These are phyloP conservation scores for Leccinum aurantiacum DNA, from an alignment of 768 basidiomycete species.

Conservation along the genomic window DNA sequence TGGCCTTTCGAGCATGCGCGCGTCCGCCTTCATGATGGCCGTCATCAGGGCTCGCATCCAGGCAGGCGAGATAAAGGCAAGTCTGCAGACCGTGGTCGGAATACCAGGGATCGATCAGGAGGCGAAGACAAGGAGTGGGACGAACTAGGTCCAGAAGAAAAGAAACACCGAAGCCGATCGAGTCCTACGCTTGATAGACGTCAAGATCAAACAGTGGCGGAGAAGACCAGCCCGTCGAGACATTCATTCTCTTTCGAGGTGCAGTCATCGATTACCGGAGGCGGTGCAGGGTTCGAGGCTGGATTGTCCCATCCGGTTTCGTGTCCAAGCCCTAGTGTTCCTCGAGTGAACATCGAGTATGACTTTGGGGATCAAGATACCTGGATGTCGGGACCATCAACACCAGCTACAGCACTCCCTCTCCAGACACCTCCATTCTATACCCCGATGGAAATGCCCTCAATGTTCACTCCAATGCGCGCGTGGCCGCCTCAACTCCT, in stretches of 20 bases:
- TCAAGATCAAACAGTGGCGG: neutral
- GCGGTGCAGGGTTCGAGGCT: neutral
- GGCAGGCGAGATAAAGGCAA: slow-evolving; percentile 25
- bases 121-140: slow-evolving; percentile 6
- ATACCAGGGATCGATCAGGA: slow-evolving; percentile 7
- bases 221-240: neutral
- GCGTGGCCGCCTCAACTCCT: slow-evolving; percentile 7
- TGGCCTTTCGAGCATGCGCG: slow-evolving; percentile 98
- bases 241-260: slow-evolving; percentile 11
- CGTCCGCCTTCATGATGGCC: slow-evolving; percentile 59
- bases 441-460: slow-evolving; percentile 27
- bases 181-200: slow-evolving; percentile 14
- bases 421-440: slow-evolving; percentile 28
- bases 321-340: slow-evolving; percentile 6
- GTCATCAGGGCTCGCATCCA: slow-evolving; percentile 31
- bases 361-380: slow-evolving; percentile 23
- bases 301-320: neutral
- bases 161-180: slow-evolving; percentile 21
- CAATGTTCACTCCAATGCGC: slow-evolving; percentile 14
- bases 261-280: slow-evolving; percentile 1
- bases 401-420: slow-evolving; percentile 24
- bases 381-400: slow-evolving; percentile 21
- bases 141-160: slow-evolving; percentile 7
- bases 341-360: slow-evolving; percentile 26
- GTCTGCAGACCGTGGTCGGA: slow-evolving; percentile 18